Base-by-base conservation (phyloP, 768 basidiomycete genomes). In the Glaciozyma antarctica region DNA sequence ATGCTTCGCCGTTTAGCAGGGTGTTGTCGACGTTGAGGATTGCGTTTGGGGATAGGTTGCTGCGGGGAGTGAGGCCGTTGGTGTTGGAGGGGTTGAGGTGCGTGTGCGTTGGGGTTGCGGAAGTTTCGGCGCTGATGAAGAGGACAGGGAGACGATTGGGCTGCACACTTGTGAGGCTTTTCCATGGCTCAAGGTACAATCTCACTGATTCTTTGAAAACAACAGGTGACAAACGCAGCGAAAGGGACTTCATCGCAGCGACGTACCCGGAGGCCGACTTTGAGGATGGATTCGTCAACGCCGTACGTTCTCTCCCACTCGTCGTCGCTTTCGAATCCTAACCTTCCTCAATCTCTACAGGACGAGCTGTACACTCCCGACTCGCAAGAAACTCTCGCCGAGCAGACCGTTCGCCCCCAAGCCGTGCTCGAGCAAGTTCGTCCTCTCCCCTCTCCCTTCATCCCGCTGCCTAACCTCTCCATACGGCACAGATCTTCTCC, bases 1-100 rank as follows among this genome's bases (percentile, higher is more conserved):
- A 74, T 61, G 71, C 72, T 38, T 70, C 68, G 22, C 75, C 75
- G 17, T 57, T 76, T 15, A 48, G 64, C 13, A 43, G 75, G 17
- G 49, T 66, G 0, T 61, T 69, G 3, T 60, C 55, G 34, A 76
- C 75, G 6, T 47, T 74, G 24, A 43, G 71, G 44, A 64, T 72
- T 30, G 75, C 75, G 1, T 75, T 72, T 72, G 26, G 26, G 2
- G 69, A 65, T 26, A 32, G 73, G 2, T 47, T 67, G 22, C 55
- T 67, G 38, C 7, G 13, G 53, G 58, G 54, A 3, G 45, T 64
- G 17, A 44, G 17, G 19, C 69, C 73, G 2, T 4, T 61, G 52
- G 34, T 74, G 51, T 61, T 63, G 57, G 74, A 75, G 61, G 47
- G 55, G 16, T 55, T 71, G 34, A 34, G 75, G 57, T 72, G 65